A percentile compares a stretch with the other conserved stretches of the same genome.
Conservation (phyloP, 306 rosid genomes). For the Fragaria nilgerrensis region DNA sequence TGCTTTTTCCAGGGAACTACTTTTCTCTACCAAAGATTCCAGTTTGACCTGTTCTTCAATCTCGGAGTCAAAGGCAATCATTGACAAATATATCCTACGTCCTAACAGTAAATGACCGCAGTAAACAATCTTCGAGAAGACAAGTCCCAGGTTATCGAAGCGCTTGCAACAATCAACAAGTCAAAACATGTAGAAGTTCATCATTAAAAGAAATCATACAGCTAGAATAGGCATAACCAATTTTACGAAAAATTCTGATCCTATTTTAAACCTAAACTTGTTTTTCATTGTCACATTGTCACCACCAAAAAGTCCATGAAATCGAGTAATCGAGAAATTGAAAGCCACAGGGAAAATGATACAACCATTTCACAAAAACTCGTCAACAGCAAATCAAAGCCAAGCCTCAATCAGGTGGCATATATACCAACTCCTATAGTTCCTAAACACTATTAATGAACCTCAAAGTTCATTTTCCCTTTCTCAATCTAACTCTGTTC, state of each 20-base stretch:
- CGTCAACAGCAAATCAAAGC: neutral
- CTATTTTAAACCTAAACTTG: neutral
- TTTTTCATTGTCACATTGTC: neutral
- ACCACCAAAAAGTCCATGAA: neutral
- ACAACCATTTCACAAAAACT: neutral
- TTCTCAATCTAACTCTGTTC: constrained; percentile 8
- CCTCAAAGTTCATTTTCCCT: neutral
- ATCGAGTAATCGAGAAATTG: neutral
- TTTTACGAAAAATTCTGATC: neutral
- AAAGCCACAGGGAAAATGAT: neutral
- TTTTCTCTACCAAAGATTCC: neutral
- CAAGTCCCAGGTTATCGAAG: neutral
- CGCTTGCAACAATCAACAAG: neutral
- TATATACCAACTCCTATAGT: neutral
- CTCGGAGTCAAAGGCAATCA: neutral
- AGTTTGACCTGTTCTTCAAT: neutral
- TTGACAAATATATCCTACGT: neutral
- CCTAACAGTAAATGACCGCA: neutral
- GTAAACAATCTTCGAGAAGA: neutral
- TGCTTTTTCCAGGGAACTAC: neutral
- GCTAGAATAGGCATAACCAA: neutral
- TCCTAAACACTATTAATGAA: neutral
- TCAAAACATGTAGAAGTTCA: neutral
- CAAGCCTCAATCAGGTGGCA: neutral
- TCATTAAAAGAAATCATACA: neutral